Conservation (phyloP, 352 stramenopile genomes). For the Nannochloropsis limnetica region DNA sequence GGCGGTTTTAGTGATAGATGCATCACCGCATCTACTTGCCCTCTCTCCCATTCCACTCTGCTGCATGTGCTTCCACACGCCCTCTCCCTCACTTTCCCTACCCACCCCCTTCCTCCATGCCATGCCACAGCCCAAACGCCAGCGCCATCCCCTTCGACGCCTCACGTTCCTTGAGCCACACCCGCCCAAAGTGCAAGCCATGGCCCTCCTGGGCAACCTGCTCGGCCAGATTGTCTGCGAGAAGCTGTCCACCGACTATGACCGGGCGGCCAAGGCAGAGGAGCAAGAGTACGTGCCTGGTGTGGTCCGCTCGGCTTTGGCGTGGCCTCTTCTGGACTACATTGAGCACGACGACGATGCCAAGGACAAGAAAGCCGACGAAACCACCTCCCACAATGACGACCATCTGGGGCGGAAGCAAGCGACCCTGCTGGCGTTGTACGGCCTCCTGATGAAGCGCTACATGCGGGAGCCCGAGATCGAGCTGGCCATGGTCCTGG, state of each 20-base stretch:
- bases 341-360: background rate
- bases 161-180: background rate
- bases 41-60: background rate
- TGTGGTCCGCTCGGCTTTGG: background rate
- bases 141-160: background rate
- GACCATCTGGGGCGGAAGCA: background rate
- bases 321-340: background rate
- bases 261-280: slow-evolving; percentile 14
- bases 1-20: background rate
- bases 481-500: background rate
- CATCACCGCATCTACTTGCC: background rate
- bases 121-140: background rate
- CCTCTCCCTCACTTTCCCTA: background rate
- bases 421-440: slow-evolving; percentile 2
- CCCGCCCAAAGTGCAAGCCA: background rate
- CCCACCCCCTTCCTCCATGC: background rate
- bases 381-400: background rate
- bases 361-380: background rate
- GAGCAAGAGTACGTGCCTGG: slow-evolving; percentile 26
- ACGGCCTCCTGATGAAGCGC: background rate
- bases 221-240: background rate
- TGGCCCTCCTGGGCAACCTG: background rate
- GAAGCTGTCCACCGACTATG: background rate
- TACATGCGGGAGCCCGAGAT: slow-evolving; percentile 27
- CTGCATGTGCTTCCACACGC: background rate